These are phyloP conservation scores for Agastache rugosa DNA, from an alignment of 257 asterid genomes.

Conservation along the genomic window DNA sequence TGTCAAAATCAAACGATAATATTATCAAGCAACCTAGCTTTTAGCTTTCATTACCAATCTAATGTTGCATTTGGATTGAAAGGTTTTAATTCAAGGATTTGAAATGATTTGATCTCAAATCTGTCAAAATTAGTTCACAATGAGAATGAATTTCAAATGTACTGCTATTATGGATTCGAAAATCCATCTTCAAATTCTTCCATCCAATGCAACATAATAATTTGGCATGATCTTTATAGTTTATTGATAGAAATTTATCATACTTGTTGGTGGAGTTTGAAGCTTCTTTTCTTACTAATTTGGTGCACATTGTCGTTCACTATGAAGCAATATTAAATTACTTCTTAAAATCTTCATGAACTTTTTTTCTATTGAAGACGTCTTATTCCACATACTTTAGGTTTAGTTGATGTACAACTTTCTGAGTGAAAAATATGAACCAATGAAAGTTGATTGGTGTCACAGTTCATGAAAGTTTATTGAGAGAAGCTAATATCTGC, in stretches of 20 bases:
- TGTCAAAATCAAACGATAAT: not conserved
- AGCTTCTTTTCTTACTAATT: not conserved
- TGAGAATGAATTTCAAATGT: not conserved
- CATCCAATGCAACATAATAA: not conserved
- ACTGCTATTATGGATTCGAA: not conserved
- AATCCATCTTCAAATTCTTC: not conserved
- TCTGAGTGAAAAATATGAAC: not conserved
- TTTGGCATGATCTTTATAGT: not conserved
- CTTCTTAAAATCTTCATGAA: not conserved
- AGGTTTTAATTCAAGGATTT: not conserved
- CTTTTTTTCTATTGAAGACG: not conserved
- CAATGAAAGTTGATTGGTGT: not conserved
- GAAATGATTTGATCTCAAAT: not conserved
- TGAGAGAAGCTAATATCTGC: conserved; percentile 21
- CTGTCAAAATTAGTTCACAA: not conserved
- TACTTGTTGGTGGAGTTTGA: not conserved
- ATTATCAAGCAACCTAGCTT: conserved; percentile 3
- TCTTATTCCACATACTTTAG: not conserved
- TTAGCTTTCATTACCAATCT: not conserved
- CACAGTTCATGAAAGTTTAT: not conserved
- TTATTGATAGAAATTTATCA: not conserved
- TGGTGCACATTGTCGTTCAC: not conserved
- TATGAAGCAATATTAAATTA: not conserved
- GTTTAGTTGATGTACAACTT: not conserved
- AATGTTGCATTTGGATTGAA: not conserved